Evolutionary conservation across 2,329 filamentous ascomycete species (phyloP), one percentile per base, ranked within the genome.

Genomic region (Cercospora sojina): DNA sequence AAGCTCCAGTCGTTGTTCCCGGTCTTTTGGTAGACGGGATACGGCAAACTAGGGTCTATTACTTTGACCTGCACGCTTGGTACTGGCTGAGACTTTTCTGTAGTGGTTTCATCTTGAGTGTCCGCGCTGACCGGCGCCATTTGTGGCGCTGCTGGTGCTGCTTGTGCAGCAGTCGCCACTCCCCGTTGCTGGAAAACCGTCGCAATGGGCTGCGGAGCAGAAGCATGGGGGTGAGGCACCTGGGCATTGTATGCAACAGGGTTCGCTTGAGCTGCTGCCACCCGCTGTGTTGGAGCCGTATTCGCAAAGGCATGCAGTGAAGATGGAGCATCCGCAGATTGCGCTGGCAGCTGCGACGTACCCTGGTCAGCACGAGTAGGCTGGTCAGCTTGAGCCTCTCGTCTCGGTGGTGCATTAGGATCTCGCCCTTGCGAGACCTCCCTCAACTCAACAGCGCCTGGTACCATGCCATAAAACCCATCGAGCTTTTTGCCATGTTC

Each of bases 401-500:
- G 51, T 32, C 8, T 29, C 27, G 23, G 23, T 5, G 25, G 25
- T n/a, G 25, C 29, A 29, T 12, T 9, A n/a, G n/a, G 29, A 18
- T 3, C 25, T 31, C 23, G 10, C 16, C 10, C 5, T 29, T 25
- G 29, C 13, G 5, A 56, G 43, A 10, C 18, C 25, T 49, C 18
- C 4, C 13, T 10, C 4, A 35, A 9, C 32, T 35, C 32, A 35
- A 12, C 32, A 12, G 51, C 51, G 31, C 16, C 51, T n/a, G 27
- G 51, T 25, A 56, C 20, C 20, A 4, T 23, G 25, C 55, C 55
- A 35, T 64, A 64, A 29, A 18, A 25, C 10, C 25, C 27, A 27
- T 64, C 56, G n/a, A 64, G 38, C 25, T 64, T 13, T 12, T 57
- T 9, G 12, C 62, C 55, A 59, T 53, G 35, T 29, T 35, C 27